Base-by-base conservation (phyloP, 139 green algal species). In the Limnomonas spitsbergensis region DNA sequence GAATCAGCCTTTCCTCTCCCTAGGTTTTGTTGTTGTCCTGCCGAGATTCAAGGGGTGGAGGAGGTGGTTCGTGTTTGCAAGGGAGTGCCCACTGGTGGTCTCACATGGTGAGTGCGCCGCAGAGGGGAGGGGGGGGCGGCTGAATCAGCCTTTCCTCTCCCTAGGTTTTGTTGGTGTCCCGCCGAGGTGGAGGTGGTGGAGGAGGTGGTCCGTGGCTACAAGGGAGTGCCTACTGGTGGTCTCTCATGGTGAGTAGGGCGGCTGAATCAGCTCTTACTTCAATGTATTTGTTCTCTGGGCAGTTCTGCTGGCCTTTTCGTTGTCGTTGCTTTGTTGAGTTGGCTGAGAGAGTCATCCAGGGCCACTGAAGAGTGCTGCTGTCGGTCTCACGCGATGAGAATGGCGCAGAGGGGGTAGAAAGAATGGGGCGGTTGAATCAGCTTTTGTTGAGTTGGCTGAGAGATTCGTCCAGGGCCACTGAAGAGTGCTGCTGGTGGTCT, bases 161-260 rank as follows among this genome's bases (percentile, higher is more conserved):
- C n/a, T 61, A 61, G 47, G 14, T 61, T 20, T 61, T 20, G 14
- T 61, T 61, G 47, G 14, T 61, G 47, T 61, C n/a, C n/a, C n/a
- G n/a, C n/a, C n/a, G n/a, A n/a, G n/a, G 83, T 94, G 4, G 87
- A 94, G 81, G 78, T 91, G 52, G 73, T 90, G 38, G 83, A 90
- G 53, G 83, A 86, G 40, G 68, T 78, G 53, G 53, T 83, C 24
- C 74, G 75, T 2, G 35, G 53, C 9, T 95, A 84, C 73, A 78
- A 78, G 36, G 91, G 91, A 38, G 81, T 85, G 61, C 78, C n/a
- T 96, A 67, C 76, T 96, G 32, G 83, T 93, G 2, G 92, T 93
- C 3, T 92, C 86, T 1, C 90, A 95, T 61, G 77, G 66, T 72
- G 31, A 72, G 66, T 72, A 34, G 24, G 35, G 27, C 29, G 37